Evolutionary conservation across 441 rosid genomes (phyloP).

Genomic region (Erodium trifolium): DNA sequence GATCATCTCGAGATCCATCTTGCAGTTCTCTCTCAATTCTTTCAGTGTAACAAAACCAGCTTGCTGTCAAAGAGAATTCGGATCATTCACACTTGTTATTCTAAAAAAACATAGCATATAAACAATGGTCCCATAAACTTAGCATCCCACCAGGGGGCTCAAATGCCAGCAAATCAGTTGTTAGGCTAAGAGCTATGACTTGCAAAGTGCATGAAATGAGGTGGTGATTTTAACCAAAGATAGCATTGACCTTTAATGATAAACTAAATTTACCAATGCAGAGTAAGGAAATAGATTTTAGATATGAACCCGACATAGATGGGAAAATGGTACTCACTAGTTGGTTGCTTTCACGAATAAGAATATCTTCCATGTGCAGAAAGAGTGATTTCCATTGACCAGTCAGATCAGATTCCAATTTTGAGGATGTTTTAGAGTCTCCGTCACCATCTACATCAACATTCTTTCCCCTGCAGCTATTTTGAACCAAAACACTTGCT

Average conservation of each 20-base stretch:
- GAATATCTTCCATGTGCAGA: constrained; percentile 67
- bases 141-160: too few species aligned
- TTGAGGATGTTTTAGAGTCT: constrained; percentile 34
- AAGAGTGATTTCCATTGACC: constrained; percentile 80
- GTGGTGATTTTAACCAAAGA: not conserved
- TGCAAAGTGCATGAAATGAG: not conserved
- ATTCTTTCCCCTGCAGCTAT: constrained; percentile 43
- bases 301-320: not conserved
- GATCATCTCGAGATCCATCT: constrained; percentile 54
- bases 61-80: constrained; percentile 44
- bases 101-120: constrained; percentile 8
- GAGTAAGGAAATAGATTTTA: not conserved
- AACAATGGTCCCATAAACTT: not conserved
- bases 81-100: constrained; percentile 13
- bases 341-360: constrained; percentile 57
- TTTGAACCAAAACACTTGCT: constrained; percentile 52
- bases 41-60: constrained; percentile 39
- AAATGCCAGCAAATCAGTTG: not conserved
- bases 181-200: not conserved
- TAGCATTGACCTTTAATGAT: not conserved
- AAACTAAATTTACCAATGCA: not conserved
- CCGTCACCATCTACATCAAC: constrained; percentile 27
- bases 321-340: constrained; percentile 51
- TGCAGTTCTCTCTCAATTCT: constrained; percentile 71
- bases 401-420: constrained; percentile 49